These are phyloP conservation scores for Claviceps monticola DNA, from an alignment of 2,329 filamentous ascomycete genomes.

Conservation along the genomic window DNA sequence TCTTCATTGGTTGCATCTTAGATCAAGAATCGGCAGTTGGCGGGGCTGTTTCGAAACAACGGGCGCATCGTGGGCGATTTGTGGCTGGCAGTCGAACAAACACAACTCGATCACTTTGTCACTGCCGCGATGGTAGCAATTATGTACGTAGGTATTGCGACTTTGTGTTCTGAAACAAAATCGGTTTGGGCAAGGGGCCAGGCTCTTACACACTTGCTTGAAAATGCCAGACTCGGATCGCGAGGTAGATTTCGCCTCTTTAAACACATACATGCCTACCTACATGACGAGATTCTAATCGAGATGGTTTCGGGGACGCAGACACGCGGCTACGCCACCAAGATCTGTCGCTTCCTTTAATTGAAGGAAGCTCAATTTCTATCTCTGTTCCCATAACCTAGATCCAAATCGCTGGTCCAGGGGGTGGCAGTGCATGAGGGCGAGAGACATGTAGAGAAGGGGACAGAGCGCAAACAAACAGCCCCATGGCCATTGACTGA, in stretches of 20 bases:
- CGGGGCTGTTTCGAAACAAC: background rate
- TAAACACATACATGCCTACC: background rate
- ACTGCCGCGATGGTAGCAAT: background rate
- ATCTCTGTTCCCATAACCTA: background rate
- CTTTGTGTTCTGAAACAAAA: background rate
- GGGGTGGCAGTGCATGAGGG: background rate
- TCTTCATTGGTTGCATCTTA: background rate
- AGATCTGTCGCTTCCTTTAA: background rate
- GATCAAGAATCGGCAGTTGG: background rate
- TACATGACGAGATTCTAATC: background rate
- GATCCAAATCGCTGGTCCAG: background rate
- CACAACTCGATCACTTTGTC: background rate
- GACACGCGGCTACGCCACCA: background rate
- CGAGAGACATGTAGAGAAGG: background rate
- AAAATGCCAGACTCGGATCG: background rate
- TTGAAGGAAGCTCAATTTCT: background rate
- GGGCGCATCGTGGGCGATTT: background rate
- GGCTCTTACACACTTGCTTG: background rate
- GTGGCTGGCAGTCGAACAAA: background rate
- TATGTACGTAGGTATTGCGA: background rate
- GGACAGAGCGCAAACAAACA: background rate
- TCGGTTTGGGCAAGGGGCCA: background rate
- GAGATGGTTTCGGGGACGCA: conserved; percentile 2
- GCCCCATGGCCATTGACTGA: background rate
- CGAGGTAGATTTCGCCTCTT: background rate